These are phyloP conservation scores for Biscogniauxia mediterranea DNA, from an alignment of 2,329 filamentous ascomycete species.

Conservation along the genomic window DNA sequence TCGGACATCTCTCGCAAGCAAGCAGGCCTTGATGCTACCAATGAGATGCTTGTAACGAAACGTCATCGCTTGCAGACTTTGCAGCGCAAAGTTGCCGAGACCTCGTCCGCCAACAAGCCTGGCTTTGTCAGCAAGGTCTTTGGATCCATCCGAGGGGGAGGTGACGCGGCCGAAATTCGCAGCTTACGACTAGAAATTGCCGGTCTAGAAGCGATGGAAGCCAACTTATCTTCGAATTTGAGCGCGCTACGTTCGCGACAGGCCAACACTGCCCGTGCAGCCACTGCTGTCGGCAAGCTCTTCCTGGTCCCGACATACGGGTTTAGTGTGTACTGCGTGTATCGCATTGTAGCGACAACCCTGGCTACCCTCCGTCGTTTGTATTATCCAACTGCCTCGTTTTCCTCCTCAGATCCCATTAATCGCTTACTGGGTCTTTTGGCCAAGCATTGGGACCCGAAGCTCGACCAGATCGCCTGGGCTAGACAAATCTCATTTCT, in stretches of 20 bases:
- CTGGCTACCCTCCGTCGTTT: conserved; percentile 65
- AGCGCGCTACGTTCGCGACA: conserved; percentile 61
- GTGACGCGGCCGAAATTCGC: conserved; percentile 58
- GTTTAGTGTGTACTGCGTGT: conserved; percentile 82
- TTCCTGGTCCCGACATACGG: conserved; percentile 61
- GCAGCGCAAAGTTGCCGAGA: conserved; percentile 56
- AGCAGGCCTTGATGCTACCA: conserved; percentile 73
- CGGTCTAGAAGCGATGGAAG: conserved; percentile 77
- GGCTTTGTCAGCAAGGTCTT: conserved; percentile 74
- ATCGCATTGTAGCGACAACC: conserved; percentile 72
- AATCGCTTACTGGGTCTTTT: conserved; percentile 78
- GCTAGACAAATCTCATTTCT: conserved; percentile 82
- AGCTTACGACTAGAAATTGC: conserved; percentile 71
- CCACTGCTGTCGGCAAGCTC: conserved; percentile 64
- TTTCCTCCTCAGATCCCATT: conserved; percentile 75
- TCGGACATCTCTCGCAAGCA: conserved; percentile 74
- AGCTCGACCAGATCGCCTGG: conserved; percentile 79
- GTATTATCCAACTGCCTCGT: conserved; percentile 47
- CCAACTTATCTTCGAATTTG: conserved; percentile 65
- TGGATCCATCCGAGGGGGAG: conserved; percentile 65
- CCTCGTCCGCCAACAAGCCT: conserved; percentile 40
- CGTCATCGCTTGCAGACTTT: conserved; percentile 68
- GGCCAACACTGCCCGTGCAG: conserved; percentile 63
- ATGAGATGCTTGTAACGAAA: conserved; percentile 76
- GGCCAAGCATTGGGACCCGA: conserved; percentile 80